Evolutionary conservation across 1,284 basidiomycete genomes (phyloP), one percentile per base, ranked within the genome.

Genomic region (Boletus semigastroideus): DNA sequence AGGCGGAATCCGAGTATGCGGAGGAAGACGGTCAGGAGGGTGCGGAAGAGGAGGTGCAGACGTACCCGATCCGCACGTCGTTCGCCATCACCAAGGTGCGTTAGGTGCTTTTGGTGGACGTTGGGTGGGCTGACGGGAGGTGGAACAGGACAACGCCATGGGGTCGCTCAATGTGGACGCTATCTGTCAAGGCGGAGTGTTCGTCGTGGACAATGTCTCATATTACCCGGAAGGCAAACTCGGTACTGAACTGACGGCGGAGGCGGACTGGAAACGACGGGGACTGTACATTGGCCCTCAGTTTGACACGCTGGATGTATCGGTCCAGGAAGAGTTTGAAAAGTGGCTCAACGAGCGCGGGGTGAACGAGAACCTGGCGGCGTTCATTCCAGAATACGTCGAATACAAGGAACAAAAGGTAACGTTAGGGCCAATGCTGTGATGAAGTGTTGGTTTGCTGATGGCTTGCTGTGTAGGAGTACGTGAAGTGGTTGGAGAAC

Each of bases 251-350:
- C 72, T 93, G 58, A 92, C 86, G 19, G 87, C 92, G 8, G 94
- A 98, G 58, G 90, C 90, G 13, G 95, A 98, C 74, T 98, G 92
- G 92, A 87, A 88, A 67, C 84, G 95, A 48, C 83, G 94, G 40
- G 92, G 90, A 10, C 74, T 90, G 60, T 98, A 97, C 78, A 86
- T 97, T 67, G 95, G 95, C 4, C 95, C 95, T 49, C 84, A 86
- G 74, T 98, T 98, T 66, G 92, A 96, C 55, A 92, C 94, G 48
- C 84, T 98, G 43, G 96, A 98, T 67, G 78, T 88, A 31, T 70
- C 72, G 7, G 83, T 99, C 11, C 96, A 98, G 46, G 63, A 64
- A 45, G 70, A 64, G 43, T 69, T 76, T 51, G 65, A 73, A 50
- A 63, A 62, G 45, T 76, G 72, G 59, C 37, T 76, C 53, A 60